Evolutionary conservation across 1,139 yeast species (phyloP), one percentile per base, ranked within the genome.

Genomic region (Suzukiozyma palmioleophila): DNA sequence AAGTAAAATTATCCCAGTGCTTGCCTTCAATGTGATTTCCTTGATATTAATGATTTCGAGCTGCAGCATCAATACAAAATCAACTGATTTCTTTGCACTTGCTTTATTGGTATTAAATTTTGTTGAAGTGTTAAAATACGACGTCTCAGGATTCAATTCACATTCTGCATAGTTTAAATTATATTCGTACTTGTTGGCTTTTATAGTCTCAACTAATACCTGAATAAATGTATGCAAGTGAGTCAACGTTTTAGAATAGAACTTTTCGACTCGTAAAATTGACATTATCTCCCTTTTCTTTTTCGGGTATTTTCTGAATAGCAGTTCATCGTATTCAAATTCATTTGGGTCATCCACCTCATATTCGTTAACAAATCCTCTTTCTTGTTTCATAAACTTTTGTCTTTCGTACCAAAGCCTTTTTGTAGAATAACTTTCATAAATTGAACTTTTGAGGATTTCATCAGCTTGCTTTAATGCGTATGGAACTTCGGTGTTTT

Each of bases 381-480:
- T 67, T 52, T 89, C 97, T 44, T 82, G 84, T 37, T 69, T 65
- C 77, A 87, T 81, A 49, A 88, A 90, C 33, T 64, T 58, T 38
- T 79, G 79, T 31, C 89, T 62, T 50, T 84, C 95, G 34, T 70
- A 62, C 86, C 92, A 83, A 25, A 87, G 56, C 52, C 90, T 88
- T 40, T 77, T 69, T 37, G 78, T 69, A 2, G 82, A 77, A 40
- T 84, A 77, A 37, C 84, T 81, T 24, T 84, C 83, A 43, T 79
- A 72, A 1, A 88, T 73, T 16, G 85, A 76, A 12, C 76, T 64
- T 25, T 74, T 69, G 45, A 87, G 75, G 7, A 92, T 73, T 6
- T 57, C 57, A 36, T 68, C 62, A 0, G 97, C 97, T 54, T 92
- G 97, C 39, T 75, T 67, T 22, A 90, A 79, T 42, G 96, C 89